Evolutionary conservation across 768 basidiomycete genomes (phyloP).

Genomic region (Arthromyces matolae): DNA sequence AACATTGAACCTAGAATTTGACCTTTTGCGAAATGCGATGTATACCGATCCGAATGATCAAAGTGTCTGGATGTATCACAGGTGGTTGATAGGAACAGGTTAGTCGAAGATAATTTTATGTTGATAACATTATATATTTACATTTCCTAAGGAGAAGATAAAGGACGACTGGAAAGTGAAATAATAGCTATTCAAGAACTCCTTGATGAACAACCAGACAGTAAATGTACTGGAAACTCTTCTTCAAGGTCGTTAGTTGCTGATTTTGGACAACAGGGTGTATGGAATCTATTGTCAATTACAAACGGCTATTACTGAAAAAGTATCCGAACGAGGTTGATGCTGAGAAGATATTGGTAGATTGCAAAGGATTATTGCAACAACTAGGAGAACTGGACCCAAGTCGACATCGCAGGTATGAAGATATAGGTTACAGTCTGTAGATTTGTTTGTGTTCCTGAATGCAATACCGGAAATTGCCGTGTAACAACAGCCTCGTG

Average conservation of each 20-base stretch:
- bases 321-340: slow-evolving; percentile 31
- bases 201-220: slow-evolving; percentile 84
- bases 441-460: background rate
- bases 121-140: background rate
- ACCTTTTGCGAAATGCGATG: slow-evolving; percentile 87
- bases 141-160: slow-evolving; percentile 50
- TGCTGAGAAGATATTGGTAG: slow-evolving; percentile 14
- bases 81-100: slow-evolving; percentile 92
- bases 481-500: slow-evolving; percentile 41
- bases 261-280: slow-evolving; percentile 61
- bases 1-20: slow-evolving; percentile 72
- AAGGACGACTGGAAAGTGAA: slow-evolving; percentile 63
- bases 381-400: slow-evolving; percentile 49
- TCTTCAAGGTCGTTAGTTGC: background rate
- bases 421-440: slow-evolving; percentile 50
- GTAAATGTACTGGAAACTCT: slow-evolving; percentile 67
- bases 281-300: slow-evolving; percentile 87
- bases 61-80: slow-evolving; percentile 97
- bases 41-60: slow-evolving; percentile 97
- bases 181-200: slow-evolving; percentile 79
- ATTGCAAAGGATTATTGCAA: slow-evolving; percentile 44
- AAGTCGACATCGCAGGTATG: slow-evolving; percentile 62
- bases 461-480: slow-evolving; percentile 23
- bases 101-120: slow-evolving; percentile 17
- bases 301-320: slow-evolving; percentile 65